These are phyloP conservation scores for Melaleuca quinquenervia DNA, from an alignment of 345 rosid species.

Conservation along the genomic window DNA sequence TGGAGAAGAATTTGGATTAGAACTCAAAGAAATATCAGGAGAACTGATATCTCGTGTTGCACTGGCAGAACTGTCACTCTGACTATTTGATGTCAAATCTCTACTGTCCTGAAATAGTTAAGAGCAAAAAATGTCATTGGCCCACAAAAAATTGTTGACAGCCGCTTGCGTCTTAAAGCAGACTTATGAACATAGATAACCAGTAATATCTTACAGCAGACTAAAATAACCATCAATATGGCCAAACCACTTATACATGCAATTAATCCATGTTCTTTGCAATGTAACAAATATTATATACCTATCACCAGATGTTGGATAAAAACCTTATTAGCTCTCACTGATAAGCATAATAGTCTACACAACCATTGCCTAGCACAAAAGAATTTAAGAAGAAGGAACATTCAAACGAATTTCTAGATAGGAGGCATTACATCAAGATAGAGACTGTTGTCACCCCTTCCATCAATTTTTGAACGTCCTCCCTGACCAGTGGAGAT, in stretches of 20 bases:
- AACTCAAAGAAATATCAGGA: slow-evolving; percentile 47
- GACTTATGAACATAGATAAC: neutral
- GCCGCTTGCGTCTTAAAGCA: neutral
- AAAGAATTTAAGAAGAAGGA: neutral
- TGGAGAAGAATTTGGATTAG: slow-evolving; percentile 39
- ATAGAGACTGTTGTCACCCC: slow-evolving; percentile 83
- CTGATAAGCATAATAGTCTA: neutral
- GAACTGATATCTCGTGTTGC: slow-evolving; percentile 53
- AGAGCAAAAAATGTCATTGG: neutral
- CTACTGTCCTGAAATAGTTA: slow-evolving; percentile 60
- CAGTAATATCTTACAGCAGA: neutral
- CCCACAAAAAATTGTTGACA: neutral
- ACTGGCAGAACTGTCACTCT: slow-evolving; percentile 76
- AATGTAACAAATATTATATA: neutral
- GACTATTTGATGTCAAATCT: slow-evolving; percentile 78
- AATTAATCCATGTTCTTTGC: neutral
- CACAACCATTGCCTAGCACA: neutral
- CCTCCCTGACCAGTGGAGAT: slow-evolving; percentile 76
- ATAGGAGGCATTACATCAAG: slow-evolving; percentile 49
- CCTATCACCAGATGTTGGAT: neutral
- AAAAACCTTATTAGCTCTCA: neutral
- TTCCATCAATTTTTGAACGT: slow-evolving; percentile 89
- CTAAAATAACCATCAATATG: neutral
- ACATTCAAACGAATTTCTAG: neutral
- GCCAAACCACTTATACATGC: neutral